Percentiles rank a stretch among this genome's conserved stretches.
phyloP scores from a whole-genome alignment of 176 grass and related monocot genomes.

The Lolium perenne region DNA sequence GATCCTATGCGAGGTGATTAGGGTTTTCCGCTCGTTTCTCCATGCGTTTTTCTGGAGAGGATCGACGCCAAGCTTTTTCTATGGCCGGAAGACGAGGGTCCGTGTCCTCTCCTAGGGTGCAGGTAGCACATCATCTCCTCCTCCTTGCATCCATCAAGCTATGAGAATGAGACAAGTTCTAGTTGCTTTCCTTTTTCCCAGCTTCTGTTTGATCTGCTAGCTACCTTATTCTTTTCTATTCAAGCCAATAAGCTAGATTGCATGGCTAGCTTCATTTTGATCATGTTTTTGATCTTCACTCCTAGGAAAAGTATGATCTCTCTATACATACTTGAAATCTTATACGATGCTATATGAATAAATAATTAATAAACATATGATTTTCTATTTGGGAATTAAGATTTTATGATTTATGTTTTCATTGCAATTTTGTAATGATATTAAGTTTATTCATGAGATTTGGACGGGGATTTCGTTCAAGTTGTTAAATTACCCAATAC shows the following conservation, averaged over 20 bases:
- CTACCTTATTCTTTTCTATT: slow-evolving; percentile 19
- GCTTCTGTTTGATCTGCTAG: slow-evolving; percentile 33
- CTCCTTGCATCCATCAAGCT: slow-evolving; percentile 1
- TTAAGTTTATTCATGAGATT: not conserved
- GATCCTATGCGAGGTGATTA: slow-evolving; percentile 62
- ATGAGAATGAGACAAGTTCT: not conserved
- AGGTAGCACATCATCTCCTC: slow-evolving; percentile 57
- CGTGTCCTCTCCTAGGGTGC: slow-evolving; percentile 79
- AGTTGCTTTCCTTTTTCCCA: slow-evolving; percentile 33
- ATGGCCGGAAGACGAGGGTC: slow-evolving; percentile 84
- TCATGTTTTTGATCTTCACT: slow-evolving; percentile 5
- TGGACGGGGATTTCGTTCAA: not conserved
- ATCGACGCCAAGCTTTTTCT: slow-evolving; percentile 48
- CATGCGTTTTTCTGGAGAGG: slow-evolving; percentile 47
- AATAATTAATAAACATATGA: not conserved
- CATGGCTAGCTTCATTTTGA: not conserved
- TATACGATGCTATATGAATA: not conserved
- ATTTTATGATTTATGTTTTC: not conserved
- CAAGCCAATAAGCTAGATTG: not conserved
- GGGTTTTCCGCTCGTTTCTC: slow-evolving; percentile 53
- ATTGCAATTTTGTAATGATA: not conserved
- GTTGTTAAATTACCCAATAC: not conserved
- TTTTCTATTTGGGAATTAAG: not conserved
- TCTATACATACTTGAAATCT: not conserved
- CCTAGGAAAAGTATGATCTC: not conserved